These are phyloP conservation scores for Alternaria sp. DNA, from an alignment of 2,329 filamentous ascomycete genomes.

Conservation along the genomic window DNA sequence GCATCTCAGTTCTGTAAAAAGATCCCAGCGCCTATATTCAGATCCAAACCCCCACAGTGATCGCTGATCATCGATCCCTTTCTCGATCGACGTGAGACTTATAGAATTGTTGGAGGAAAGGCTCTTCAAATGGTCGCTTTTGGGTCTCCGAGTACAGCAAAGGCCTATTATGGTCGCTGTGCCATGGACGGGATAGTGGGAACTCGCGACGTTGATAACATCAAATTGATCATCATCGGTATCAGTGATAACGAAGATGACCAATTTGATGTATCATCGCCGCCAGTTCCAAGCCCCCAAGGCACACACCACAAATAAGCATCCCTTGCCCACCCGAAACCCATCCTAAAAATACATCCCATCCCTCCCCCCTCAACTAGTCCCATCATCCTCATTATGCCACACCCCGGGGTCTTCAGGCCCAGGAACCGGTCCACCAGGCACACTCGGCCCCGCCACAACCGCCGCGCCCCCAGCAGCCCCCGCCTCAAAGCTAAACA, in stretches of 20 bases:
- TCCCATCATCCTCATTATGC: constrained; percentile 43
- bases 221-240: background rate
- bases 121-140: background rate
- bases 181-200: background rate
- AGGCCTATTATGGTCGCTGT: background rate
- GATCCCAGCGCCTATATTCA: background rate
- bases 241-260: background rate
- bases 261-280: background rate
- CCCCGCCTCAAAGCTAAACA: constrained; percentile 78
- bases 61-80: background rate
- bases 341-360: constrained; percentile 1
- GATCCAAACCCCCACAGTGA: background rate
- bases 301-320: background rate
- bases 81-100: background rate
- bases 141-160: background rate
- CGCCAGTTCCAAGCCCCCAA: background rate
- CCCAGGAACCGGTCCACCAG: constrained; percentile 19
- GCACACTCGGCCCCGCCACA: constrained; percentile 38
- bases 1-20: background rate
- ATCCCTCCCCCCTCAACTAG: constrained; percentile 7
- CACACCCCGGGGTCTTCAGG: constrained; percentile 37
- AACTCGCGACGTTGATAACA: background rate
- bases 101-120: background rate
- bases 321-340: background rate
- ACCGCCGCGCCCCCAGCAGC: constrained; percentile 29